phyloP scores from a whole-genome alignment of 768 basidiomycete genomes.

The Mycena floridula region DNA sequence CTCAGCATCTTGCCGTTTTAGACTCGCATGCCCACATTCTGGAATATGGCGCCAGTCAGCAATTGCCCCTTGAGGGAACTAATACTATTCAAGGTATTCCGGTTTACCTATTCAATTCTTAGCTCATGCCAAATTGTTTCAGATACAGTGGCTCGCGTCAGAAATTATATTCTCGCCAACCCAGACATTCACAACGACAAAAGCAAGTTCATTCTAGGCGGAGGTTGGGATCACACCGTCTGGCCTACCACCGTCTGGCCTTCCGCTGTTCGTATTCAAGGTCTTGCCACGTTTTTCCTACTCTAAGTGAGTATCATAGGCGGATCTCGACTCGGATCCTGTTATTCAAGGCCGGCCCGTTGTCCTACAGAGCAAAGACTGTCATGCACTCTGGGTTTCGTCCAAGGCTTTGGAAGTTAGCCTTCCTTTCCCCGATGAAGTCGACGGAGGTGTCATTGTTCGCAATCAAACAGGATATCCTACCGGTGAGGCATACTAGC shows the following conservation, averaged over 20 bases:
- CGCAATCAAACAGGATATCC: conserved; percentile 61
- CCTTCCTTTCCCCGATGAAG: conserved; percentile 53
- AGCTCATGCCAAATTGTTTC: conserved; percentile 2
- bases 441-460: conserved; percentile 80
- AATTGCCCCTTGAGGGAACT: conserved; percentile 60
- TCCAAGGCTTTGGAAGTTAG: conserved; percentile 49
- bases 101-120: not conserved
- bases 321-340: conserved; percentile 66
- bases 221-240: conserved; percentile 90
- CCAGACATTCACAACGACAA: conserved; percentile 52
- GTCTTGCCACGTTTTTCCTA: conserved; percentile 1
- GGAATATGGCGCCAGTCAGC: conserved; percentile 65
- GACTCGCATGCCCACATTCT: conserved; percentile 79
- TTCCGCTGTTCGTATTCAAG: conserved; percentile 49
- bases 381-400: conserved; percentile 87
- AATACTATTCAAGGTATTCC: conserved; percentile 47
- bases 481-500: conserved; percentile 42
- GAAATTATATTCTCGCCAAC: conserved; percentile 51
- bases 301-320: conserved; percentile 39
- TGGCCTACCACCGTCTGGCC: conserved; percentile 63
- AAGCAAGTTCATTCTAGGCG: conserved; percentile 63
- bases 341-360: conserved; percentile 65
- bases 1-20: conserved; percentile 18
- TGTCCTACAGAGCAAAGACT: conserved; percentile 79
- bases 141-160: conserved; percentile 63